A percentile compares a stretch with the other conserved stretches of the same genome.
Evolutionary conservation across 1,284 basidiomycete species (phyloP).

Genomic region (Meira nashicola): DNA sequence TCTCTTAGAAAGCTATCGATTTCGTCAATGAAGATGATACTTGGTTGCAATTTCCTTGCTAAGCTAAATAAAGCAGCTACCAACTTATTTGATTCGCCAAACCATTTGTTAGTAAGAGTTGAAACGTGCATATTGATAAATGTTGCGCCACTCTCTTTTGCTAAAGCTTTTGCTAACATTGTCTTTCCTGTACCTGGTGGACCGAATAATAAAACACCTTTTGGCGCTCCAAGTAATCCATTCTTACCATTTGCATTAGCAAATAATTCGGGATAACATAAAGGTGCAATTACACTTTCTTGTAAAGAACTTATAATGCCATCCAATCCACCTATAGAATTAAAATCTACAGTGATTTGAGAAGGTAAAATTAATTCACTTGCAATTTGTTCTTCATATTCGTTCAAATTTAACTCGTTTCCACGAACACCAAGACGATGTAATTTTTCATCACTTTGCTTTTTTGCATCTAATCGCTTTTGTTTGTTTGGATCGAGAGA

Average conservation of each 20-base stretch:
- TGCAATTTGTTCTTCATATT: conserved; percentile 57
- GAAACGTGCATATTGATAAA: conserved; percentile 64
- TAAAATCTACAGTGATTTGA: conserved; percentile 58
- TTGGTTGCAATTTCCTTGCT: conserved; percentile 69
- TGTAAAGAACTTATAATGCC: conserved; percentile 82
- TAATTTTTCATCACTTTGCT: conserved; percentile 46
- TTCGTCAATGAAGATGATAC: conserved; percentile 77
- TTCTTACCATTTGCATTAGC: conserved; percentile 62
- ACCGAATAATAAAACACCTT: conserved; percentile 57
- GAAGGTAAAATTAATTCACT: conserved; percentile 58
- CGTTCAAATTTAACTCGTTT: conserved; percentile 39
- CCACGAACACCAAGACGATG: conserved; percentile 43
- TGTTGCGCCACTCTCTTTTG: conserved; percentile 86
- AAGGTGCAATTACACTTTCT: conserved; percentile 93
- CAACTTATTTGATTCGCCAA: conserved; percentile 96
- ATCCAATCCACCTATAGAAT: conserved; percentile 86
- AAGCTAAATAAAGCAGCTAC: conserved; percentile 72
- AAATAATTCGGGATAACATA: conserved; percentile 87
- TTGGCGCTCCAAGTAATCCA: conserved; percentile 61
- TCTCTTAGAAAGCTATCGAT: conserved; percentile 86
- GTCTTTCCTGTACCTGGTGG: conserved; percentile 56
- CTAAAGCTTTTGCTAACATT: conserved; percentile 55
- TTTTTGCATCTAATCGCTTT: conserved; percentile 48
- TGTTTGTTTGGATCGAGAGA: conserved; percentile 53
- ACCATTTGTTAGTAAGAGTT: conserved; percentile 67